These are phyloP conservation scores for Mycena epipterygia DNA, from an alignment of 768 basidiomycete species.

Conservation along the genomic window DNA sequence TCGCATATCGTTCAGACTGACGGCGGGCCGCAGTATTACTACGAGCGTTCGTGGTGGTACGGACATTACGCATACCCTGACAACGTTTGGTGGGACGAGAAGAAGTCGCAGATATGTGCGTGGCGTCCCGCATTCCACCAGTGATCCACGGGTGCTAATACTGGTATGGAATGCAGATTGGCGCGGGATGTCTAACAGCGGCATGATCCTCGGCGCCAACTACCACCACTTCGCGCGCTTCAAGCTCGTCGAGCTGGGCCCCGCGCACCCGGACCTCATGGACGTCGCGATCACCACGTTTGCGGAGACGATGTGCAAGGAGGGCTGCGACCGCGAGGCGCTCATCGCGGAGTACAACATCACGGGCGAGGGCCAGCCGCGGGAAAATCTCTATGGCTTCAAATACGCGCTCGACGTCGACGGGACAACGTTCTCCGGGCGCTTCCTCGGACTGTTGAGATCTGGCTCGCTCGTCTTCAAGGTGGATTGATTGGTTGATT, in stretches of 20 bases:
- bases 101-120: neutral
- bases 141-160: no score
- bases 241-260: neutral
- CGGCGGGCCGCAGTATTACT: slow-evolving; percentile 10
- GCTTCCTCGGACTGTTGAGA: neutral
- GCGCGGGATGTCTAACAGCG: slow-evolving; percentile 21
- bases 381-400: neutral
- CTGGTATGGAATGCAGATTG: slow-evolving; percentile 2
- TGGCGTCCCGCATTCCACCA: no score
- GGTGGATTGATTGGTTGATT: no score
- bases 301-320: neutral
- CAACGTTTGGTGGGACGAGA: slow-evolving; percentile 8
- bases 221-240: slow-evolving; percentile 14
- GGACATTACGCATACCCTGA: neutral
- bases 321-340: neutral
- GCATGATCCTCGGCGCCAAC: slow-evolving; percentile 3
- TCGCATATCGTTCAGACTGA: neutral
- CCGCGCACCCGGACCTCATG: neutral
- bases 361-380: neutral
- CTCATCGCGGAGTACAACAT: neutral
- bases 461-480: slow-evolving; percentile 16
- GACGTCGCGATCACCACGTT: slow-evolving; percentile 6
- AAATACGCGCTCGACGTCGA: slow-evolving; percentile 17
- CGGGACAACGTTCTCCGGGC: neutral
- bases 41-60: slow-evolving; percentile 4